phyloP scores from a whole-genome alignment of 495 filamentous ascomycete genomes.

The Penicillium arizonense region DNA sequence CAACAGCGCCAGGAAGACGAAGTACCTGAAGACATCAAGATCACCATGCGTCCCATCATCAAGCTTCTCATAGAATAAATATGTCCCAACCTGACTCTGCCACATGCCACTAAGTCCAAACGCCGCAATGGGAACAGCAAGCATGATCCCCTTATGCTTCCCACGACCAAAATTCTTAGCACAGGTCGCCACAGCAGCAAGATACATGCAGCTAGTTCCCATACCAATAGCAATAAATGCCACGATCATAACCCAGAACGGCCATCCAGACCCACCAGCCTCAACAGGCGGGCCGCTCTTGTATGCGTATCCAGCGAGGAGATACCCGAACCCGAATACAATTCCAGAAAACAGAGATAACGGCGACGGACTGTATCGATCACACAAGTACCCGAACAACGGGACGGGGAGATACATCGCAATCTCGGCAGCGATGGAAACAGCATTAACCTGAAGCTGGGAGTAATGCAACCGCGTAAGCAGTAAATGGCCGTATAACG shows the following conservation, averaged over 20 bases:
- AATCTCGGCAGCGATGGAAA: conserved; percentile 79
- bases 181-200: conserved; percentile 84
- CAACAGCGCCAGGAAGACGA: conserved; percentile 71
- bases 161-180: conserved; percentile 95
- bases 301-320: conserved; percentile 79
- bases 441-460: conserved; percentile 86
- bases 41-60: conserved; percentile 67
- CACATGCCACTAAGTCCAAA: conserved; percentile 95
- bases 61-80: conserved; percentile 65
- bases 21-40: conserved; percentile 83
- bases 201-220: conserved; percentile 83
- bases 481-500: conserved; percentile 86
- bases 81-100: conserved; percentile 83
- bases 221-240: conserved; percentile 79
- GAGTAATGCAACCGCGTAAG: conserved; percentile 79
- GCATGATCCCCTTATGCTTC: conserved; percentile 81
- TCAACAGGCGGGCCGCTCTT: conserved; percentile 55
- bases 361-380: conserved; percentile 75
- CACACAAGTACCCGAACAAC: conserved; percentile 85
- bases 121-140: conserved; percentile 86
- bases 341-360: conserved; percentile 68
- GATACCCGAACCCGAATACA: conserved; percentile 78
- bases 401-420: conserved; percentile 88
- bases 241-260: conserved; percentile 78
- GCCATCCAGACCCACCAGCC: conserved; percentile 61